These are phyloP conservation scores for Bacidia gigantensis DNA, from an alignment of 495 filamentous ascomycete species.

Conservation along the genomic window DNA sequence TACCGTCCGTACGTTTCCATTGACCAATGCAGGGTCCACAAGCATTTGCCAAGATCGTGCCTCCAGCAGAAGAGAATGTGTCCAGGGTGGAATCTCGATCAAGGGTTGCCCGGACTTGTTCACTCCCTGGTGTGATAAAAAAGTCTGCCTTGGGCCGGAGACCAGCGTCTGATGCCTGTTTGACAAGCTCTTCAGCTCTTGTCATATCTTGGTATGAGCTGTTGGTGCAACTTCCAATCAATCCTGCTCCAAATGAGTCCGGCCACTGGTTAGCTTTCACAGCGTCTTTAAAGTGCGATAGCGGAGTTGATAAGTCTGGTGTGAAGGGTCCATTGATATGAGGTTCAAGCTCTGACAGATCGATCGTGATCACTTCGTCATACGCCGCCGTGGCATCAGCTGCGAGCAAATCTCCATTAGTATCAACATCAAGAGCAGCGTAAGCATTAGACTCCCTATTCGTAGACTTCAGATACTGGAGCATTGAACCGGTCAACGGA, in stretches of 20 bases:
- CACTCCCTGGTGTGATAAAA: constrained; percentile 91
- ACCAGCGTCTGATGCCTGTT: constrained; percentile 75
- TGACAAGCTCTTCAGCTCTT: constrained; percentile 77
- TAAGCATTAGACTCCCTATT: constrained; percentile 59
- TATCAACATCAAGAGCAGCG: constrained; percentile 39
- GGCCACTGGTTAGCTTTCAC: constrained; percentile 83
- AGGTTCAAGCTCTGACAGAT: constrained; percentile 80
- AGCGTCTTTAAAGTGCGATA: constrained; percentile 74
- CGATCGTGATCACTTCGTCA: constrained; percentile 82
- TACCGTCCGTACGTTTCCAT: constrained; percentile 82
- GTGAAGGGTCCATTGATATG: constrained; percentile 98
- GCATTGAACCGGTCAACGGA: constrained; percentile 58
- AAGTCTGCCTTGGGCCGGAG: constrained; percentile 80
- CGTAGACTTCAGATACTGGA: constrained; percentile 70
- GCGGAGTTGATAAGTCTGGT: constrained; percentile 80
- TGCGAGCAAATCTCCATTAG: constrained; percentile 19
- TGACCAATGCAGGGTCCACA: constrained; percentile 94
- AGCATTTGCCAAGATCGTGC: constrained; percentile 83
- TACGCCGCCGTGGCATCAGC: constrained; percentile 76
- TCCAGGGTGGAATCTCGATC: constrained; percentile 71
- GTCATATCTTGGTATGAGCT: constrained; percentile 98
- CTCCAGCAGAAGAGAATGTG: constrained; percentile 79
- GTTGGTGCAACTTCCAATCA: constrained; percentile 97
- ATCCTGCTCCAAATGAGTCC: constrained; percentile 71
- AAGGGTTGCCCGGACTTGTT: constrained; percentile 90